Evolutionary conservation across 192 early-diverging fungal genomes (phyloP), one percentile per base, ranked within the genome.

Genomic region (Entrophospora sp.): DNA sequence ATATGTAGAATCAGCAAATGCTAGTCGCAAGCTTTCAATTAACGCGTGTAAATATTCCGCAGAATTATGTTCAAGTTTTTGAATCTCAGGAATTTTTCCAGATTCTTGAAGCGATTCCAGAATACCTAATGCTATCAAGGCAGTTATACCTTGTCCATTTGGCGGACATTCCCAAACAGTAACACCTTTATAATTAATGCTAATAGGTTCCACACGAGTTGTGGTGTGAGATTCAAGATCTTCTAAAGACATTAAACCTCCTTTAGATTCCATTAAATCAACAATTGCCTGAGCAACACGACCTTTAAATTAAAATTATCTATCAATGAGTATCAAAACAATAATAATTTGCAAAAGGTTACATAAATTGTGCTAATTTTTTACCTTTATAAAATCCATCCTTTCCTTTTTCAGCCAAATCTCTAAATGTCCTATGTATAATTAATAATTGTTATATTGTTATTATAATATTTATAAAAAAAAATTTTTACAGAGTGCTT

Each of bases 131-230:
- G 88, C 87, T 45, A 89, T 75, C 25, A 91, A 73, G 6, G 89
- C 86, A 5, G 80, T 80, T 31, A 92, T 76, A 7, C 87, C 64
- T 61, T 87, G 83, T 24, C 86, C 85, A 58, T 92, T 92, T 3
- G 90, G 90, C 34, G 87, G 81, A 55, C 84, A 85, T 71, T 92
- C 89, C 69, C 83, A 75, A 5, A 92, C 72, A 1, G 71, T 77
- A 38, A 78, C 44, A 12, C 74, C 80, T 25, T 79, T 72, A 67
- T 87, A 92, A 27, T 79, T 78, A 31, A 83, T 76, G 5, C 79
- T 84, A 45, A 87, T 81, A 0, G 90, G 88, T 45, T 74, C 74
- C 6, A 78, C 77, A 6, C 69, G 61, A 25, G 81, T 71, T 14
- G 77, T 76, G 4, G 48, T 53, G 58, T 92, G 90, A 3, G 44